Evolutionary conservation across 1,139 yeast genomes (phyloP).

Genomic region (Geotrichum carabidarum): DNA sequence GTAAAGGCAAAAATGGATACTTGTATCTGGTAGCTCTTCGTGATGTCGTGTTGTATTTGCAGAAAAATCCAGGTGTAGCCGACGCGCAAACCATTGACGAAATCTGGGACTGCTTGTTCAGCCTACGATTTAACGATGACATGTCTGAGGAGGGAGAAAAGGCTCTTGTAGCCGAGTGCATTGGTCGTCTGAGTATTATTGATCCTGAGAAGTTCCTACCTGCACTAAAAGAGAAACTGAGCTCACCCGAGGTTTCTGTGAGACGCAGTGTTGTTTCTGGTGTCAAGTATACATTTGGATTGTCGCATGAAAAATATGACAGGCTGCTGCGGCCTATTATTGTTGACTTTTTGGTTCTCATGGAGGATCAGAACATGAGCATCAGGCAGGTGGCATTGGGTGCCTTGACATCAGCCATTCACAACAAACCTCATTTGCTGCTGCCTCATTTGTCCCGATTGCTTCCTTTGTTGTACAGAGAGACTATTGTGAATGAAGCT

Average conservation of each 20-base stretch:
- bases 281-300: constrained; percentile 36
- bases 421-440: constrained; percentile 51
- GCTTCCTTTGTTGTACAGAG: constrained; percentile 51
- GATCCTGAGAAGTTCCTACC: constrained; percentile 33
- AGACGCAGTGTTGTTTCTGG: constrained; percentile 37
- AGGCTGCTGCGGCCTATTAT: constrained; percentile 34
- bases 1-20: constrained; percentile 30
- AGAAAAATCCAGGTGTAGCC: constrained; percentile 23
- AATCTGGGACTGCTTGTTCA: constrained; percentile 31
- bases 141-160: constrained; percentile 32
- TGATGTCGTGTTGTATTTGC: constrained; percentile 34
- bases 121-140: constrained; percentile 22
- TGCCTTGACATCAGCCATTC: constrained; percentile 56
- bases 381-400: constrained; percentile 53
- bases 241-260: constrained; percentile 26
- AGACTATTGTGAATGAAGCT: constrained; percentile 51
- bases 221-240: constrained; percentile 27
- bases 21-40: constrained; percentile 41
- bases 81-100: constrained; percentile 18
- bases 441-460: constrained; percentile 48
- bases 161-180: constrained; percentile 38
- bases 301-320: constrained; percentile 27
- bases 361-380: constrained; percentile 33
- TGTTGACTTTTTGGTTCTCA: constrained; percentile 38
- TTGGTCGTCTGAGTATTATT: constrained; percentile 36